These are phyloP conservation scores for Suillus luteus DNA, from an alignment of 768 basidiomycete genomes.

Conservation along the genomic window DNA sequence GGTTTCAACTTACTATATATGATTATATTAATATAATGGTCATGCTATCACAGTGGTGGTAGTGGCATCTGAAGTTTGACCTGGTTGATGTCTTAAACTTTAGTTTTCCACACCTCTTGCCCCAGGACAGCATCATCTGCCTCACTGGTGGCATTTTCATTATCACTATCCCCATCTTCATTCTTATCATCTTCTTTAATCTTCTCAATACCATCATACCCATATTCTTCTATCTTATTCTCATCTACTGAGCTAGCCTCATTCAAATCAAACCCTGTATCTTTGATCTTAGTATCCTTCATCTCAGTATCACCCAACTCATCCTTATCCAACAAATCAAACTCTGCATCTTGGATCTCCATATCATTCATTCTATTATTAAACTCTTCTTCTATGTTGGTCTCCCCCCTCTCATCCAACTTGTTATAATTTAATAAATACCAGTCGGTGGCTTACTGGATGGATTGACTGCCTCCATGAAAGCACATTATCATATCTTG, in stretches of 20 bases:
- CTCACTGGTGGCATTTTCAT: conserved; percentile 7
- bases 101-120: too few species aligned
- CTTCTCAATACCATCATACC: conserved; percentile 5
- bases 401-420: conserved; percentile 1
- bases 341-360: neutral
- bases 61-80: too few species aligned
- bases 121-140: neutral
- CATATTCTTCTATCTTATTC: conserved; percentile 4
- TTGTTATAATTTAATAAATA: neutral
- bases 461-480: conserved; percentile 25
- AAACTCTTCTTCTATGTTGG: neutral
- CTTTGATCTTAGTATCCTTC: neutral
- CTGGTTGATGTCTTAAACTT: too few species aligned
- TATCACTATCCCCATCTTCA: neutral
- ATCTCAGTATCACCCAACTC: neutral
- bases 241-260: neutral
- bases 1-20: too few species aligned
- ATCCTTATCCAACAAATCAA: neutral
- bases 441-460: conserved; percentile 7
- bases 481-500: conserved; percentile 43
- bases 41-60: too few species aligned
- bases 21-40: too few species aligned
- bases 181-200: neutral
- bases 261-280: neutral
- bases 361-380: neutral